Conservation (phyloP, 148 eudicot species). For the Mesembryanthemum crystallinum region DNA sequence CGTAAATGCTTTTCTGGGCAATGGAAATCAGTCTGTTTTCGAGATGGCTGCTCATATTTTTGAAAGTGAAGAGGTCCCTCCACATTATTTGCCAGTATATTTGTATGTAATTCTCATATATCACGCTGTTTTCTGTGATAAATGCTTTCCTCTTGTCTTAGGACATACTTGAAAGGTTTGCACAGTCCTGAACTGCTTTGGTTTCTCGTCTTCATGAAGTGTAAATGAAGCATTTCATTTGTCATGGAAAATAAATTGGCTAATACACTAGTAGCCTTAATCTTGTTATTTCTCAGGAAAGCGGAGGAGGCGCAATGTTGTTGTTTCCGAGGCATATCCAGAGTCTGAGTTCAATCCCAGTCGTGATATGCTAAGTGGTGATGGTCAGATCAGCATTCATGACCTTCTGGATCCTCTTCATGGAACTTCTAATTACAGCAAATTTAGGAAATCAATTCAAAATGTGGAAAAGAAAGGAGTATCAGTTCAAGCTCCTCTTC, state of each 20-base stretch:
- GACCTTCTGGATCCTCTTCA: slow-evolving; percentile 77
- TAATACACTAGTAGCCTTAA: background rate
- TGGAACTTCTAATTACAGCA: slow-evolving; percentile 53
- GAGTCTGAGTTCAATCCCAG: slow-evolving; percentile 90
- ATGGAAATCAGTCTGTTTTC: background rate
- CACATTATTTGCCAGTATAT: background rate
- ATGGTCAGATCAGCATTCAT: slow-evolving; percentile 57
- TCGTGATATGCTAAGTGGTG: slow-evolving; percentile 68
- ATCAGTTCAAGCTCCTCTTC: slow-evolving; percentile 66
- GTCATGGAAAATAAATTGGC: background rate
- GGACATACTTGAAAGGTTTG: background rate
- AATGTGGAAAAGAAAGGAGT: slow-evolving; percentile 47
- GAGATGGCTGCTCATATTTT: background rate
- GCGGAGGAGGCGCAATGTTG: slow-evolving; percentile 49
- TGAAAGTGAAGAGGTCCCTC: background rate
- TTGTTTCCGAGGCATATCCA: slow-evolving; percentile 75
- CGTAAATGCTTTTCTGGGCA: background rate
- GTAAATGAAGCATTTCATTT: background rate
- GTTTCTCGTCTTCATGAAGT: slow-evolving; percentile 3
- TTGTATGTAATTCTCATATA: background rate
- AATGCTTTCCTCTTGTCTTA: background rate
- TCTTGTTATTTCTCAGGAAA: slow-evolving; percentile 43
- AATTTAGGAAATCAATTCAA: slow-evolving; percentile 46
- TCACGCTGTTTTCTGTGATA: background rate
- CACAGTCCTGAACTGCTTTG: background rate